Evolutionary conservation across 345 rosid genomes (phyloP).

Genomic region (Populus pruinosa): DNA sequence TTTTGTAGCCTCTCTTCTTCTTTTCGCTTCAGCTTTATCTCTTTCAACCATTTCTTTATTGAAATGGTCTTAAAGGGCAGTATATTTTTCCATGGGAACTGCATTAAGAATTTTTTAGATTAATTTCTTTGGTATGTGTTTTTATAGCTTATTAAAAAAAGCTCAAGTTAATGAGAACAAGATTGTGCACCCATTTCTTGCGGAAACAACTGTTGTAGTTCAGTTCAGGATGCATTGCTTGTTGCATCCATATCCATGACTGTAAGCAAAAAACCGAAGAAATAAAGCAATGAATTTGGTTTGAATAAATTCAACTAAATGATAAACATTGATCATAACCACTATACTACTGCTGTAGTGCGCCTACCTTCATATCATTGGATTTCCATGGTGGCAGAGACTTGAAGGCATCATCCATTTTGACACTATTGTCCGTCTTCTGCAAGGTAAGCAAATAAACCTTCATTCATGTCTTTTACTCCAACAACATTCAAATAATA

Average conservation of each 20-base stretch:
- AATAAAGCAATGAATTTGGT: not conserved
- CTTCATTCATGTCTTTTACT: not conserved
- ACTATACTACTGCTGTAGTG: too few relatives aligned
- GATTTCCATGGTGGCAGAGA: conserved; percentile 83
- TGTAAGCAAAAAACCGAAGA: conserved; percentile 20
- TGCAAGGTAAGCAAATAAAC: conserved; percentile 11
- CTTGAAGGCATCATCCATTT: conserved; percentile 63
- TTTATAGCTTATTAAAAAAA: too few relatives aligned
- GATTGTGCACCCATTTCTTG: conserved; percentile 65
- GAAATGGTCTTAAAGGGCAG: conserved; percentile 42
- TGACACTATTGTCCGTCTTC: conserved; percentile 52
- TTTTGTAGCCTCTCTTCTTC: conserved; percentile 71
- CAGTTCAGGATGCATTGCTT: conserved; percentile 94
- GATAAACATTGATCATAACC: not conserved
- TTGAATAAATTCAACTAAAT: not conserved
- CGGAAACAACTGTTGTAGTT: conserved; percentile 74
- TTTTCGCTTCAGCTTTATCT: conserved; percentile 67
- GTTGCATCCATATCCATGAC: conserved; percentile 99
- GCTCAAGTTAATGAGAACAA: not conserved
- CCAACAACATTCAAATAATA: not conserved
- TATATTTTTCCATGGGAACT: conserved; percentile 68
- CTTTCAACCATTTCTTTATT: conserved; percentile 85
- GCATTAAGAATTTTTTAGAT: conserved; percentile 10
- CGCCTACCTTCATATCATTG: conserved; percentile 72
- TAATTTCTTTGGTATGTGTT: too few relatives aligned